These are phyloP conservation scores for Coniferiporia weirii DNA, from an alignment of 1,284 basidiomycete species.

Conservation along the genomic window DNA sequence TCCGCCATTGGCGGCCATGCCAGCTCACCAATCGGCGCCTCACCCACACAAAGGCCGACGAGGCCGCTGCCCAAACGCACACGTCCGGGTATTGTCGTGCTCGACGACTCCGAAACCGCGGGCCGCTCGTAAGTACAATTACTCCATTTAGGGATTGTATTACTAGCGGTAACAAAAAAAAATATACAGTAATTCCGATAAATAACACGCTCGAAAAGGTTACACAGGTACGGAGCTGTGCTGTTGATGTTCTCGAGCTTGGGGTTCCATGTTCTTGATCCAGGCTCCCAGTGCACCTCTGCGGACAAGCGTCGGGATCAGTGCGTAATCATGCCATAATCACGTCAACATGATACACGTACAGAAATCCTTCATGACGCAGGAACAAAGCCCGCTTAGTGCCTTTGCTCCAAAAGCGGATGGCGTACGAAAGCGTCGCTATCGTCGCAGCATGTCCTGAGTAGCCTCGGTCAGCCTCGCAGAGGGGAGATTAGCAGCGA, in stretches of 20 bases:
- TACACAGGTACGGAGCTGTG: not conserved
- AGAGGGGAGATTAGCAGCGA: not conserved
- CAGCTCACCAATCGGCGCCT: not conserved
- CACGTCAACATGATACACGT: slow-evolving; percentile 35
- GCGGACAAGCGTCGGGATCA: slow-evolving; percentile 18
- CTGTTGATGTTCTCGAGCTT: slow-evolving; percentile 25
- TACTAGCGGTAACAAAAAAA: slow-evolving; percentile 4
- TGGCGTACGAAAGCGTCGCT: slow-evolving; percentile 96
- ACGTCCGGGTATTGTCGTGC: slow-evolving; percentile 11
- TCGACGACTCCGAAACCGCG: not conserved
- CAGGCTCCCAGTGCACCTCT: slow-evolving; percentile 92
- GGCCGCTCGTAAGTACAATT: not conserved
- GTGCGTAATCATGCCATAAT: not conserved
- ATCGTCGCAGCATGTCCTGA: slow-evolving; percentile 95
- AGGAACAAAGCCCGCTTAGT: slow-evolving; percentile 95
- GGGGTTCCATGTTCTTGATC: slow-evolving; percentile 84
- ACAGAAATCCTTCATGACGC: slow-evolving; percentile 97
- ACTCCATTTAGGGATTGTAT: slow-evolving; percentile 1
- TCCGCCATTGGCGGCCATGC: slow-evolving; percentile 1
- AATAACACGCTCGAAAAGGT: not conserved
- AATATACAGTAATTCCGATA: slow-evolving; percentile 4
- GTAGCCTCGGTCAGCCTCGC: slow-evolving; percentile 4
- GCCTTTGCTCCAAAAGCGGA: slow-evolving; percentile 99
- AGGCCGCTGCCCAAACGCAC: slow-evolving; percentile 13
- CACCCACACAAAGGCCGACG: slow-evolving; percentile 13